Conservation (phyloP, 2,329 filamentous ascomycete species). For the Phyllosticta citribraziliensis region DNA sequence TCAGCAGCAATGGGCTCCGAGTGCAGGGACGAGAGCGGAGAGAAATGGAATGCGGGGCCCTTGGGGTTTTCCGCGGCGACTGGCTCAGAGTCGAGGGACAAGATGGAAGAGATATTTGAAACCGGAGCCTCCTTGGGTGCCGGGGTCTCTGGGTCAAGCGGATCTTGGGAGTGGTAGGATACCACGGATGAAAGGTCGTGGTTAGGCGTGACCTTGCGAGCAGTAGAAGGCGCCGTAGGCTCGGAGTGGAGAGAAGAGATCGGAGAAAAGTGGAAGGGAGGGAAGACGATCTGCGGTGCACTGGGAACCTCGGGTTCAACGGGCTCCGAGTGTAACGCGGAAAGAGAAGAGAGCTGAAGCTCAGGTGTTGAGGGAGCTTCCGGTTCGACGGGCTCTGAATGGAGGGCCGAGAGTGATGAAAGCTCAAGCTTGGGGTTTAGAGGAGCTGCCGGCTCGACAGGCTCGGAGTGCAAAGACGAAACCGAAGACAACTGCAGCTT, state of each 20-base stretch:
- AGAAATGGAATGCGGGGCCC: background rate
- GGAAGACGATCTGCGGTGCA: background rate
- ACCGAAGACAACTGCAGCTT: constrained; percentile 36
- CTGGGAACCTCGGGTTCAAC: constrained; percentile 12
- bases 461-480: constrained; percentile 38
- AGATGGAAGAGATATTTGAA: constrained; percentile 12
- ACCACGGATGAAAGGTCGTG: constrained; percentile 3
- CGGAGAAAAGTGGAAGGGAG: constrained; percentile 32
- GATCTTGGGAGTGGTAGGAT: background rate
- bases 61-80: constrained; percentile 3
- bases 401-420: constrained; percentile 8
- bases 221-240: background rate
- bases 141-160: constrained; percentile 3
- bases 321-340: constrained; percentile 16
- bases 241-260: constrained; percentile 40
- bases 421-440: background rate
- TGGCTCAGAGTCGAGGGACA: constrained; percentile 15
- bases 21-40: background rate
- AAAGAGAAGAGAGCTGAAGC: constrained; percentile 12
- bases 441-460: constrained; percentile 8
- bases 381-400: constrained; percentile 14
- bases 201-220: background rate
- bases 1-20: background rate
- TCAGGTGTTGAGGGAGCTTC: background rate
- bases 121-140: constrained; percentile 7